Evolutionary conservation across 441 rosid genomes (phyloP).

Genomic region (Lepidium campestre): DNA sequence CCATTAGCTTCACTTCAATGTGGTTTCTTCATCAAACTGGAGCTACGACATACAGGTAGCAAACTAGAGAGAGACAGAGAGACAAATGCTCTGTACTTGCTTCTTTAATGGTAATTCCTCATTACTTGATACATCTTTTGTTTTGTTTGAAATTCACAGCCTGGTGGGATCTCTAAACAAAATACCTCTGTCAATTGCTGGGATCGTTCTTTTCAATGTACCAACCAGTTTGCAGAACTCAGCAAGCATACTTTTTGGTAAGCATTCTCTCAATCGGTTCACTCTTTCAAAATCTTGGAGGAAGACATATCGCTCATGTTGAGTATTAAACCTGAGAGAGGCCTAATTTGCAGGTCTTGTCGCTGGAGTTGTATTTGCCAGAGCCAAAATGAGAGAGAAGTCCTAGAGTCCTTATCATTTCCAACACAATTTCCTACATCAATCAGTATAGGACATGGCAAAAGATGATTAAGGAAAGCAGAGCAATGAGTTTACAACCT

Average conservation of each 20-base stretch:
- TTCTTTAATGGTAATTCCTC: not conserved
- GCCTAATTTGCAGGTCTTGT: constrained; percentile 54
- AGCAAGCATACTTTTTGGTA: constrained; percentile 90
- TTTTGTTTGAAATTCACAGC: constrained; percentile 40
- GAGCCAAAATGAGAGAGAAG: constrained; percentile 82
- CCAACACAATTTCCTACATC: not conserved
- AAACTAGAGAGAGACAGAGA: not conserved
- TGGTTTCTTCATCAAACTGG: constrained; percentile 99
- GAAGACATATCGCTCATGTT: not conserved
- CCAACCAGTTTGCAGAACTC: constrained; percentile 94
- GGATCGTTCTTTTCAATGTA: constrained; percentile 79
- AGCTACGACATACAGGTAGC: constrained; percentile 96
- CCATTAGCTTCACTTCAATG: constrained; percentile 98
- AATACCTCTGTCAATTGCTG: constrained; percentile 85
- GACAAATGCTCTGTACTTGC: not conserved
- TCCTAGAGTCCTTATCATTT: constrained; percentile 19
- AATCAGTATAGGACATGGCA: not conserved
- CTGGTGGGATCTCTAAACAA: constrained; percentile 94
- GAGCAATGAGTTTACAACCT: constrained; percentile 2
- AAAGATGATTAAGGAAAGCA: not conserved
- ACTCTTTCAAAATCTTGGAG: not conserved
- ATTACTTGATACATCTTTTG: not conserved
- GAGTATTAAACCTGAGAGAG: constrained; percentile 8
- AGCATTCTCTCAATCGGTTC: constrained; percentile 6
- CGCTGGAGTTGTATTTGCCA: constrained; percentile 84